A percentile compares a stretch with the other conserved stretches of the same genome.
Evolutionary conservation across 2,329 filamentous ascomycete genomes (phyloP).

Genomic region (Hortaea werneckii): DNA sequence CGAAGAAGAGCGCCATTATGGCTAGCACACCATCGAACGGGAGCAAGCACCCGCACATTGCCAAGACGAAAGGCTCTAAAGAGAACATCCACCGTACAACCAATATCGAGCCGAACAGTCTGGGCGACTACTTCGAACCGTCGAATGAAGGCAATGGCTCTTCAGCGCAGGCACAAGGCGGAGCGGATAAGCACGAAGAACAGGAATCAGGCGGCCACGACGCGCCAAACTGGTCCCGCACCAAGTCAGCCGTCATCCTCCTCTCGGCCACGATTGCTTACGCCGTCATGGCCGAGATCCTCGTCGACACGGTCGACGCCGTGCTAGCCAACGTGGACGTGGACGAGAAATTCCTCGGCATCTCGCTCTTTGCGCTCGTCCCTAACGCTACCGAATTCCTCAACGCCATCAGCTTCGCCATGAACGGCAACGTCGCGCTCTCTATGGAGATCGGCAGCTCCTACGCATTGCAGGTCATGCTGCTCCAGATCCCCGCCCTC

Average conservation of each 20-base stretch:
- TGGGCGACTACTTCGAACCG: conserved; percentile 2
- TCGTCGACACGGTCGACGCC: conserved; percentile 96
- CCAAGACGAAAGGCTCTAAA: neutral
- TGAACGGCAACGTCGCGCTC: conserved; percentile 97
- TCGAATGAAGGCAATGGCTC: conserved; percentile 30
- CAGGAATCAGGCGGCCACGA: conserved; percentile 64
- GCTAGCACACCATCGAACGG: neutral
- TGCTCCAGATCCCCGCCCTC: conserved; percentile 85
- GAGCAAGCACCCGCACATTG: neutral
- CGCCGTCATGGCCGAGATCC: conserved; percentile 91
- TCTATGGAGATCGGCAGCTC: conserved; percentile 99
- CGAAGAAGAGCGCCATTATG: conserved; percentile 4
- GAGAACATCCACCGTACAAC: conserved; percentile 2
- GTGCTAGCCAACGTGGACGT: conserved; percentile 79
- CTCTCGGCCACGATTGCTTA: conserved; percentile 84
- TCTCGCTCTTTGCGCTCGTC: conserved; percentile 91
- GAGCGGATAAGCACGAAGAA: conserved; percentile 26
- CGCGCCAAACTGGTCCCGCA: conserved; percentile 94
- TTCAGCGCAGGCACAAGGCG: conserved; percentile 17
- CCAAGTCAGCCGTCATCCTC: conserved; percentile 81
- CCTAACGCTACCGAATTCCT: conserved; percentile 97
- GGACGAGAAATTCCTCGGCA: conserved; percentile 94
- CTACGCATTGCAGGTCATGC: conserved; percentile 90
- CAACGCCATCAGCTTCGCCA: conserved; percentile 98
- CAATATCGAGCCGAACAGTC: conserved; percentile 3